phyloP scores from a whole-genome alignment of 768 basidiomycete genomes.

The Macrolepiota albuminosa region DNA sequence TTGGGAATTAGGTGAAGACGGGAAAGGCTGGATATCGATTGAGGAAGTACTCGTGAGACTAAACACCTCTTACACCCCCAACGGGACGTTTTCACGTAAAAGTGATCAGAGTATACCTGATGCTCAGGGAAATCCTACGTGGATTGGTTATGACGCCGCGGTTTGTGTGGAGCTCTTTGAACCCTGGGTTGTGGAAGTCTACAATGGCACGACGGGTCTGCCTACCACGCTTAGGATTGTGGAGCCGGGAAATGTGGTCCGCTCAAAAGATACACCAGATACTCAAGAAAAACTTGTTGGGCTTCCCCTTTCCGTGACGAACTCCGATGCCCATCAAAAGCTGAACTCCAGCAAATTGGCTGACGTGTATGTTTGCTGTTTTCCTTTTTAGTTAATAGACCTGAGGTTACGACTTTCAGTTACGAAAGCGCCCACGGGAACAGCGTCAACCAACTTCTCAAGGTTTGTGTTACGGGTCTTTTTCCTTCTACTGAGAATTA shows the following conservation, averaged over 20 bases:
- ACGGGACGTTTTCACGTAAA: slow-evolving; percentile 23
- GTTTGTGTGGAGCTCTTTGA: slow-evolving; percentile 37
- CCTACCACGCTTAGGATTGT: slow-evolving; percentile 28
- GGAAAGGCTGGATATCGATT: slow-evolving; percentile 28
- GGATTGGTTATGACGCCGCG: slow-evolving; percentile 34
- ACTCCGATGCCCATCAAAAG: slow-evolving; percentile 16
- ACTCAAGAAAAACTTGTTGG: slow-evolving; percentile 20
- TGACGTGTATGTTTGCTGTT: slow-evolving; percentile 17
- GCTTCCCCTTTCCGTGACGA: slow-evolving; percentile 10
- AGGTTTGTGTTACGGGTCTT: slow-evolving; percentile 15
- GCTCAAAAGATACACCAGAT: slow-evolving; percentile 14
- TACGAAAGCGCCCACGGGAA: slow-evolving; percentile 31
- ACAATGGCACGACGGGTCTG: slow-evolving; percentile 27
- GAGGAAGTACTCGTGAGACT: slow-evolving; percentile 32
- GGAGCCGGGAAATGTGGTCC: slow-evolving; percentile 23
- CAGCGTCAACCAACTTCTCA: slow-evolving; percentile 32
- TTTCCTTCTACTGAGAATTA: not conserved
- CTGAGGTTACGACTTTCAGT: slow-evolving; percentile 8
- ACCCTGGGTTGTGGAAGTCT: slow-evolving; percentile 35
- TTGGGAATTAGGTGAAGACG: slow-evolving; percentile 19
- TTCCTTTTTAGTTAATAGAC: not conserved
- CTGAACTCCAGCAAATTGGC: slow-evolving; percentile 25
- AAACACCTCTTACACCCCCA: slow-evolving; percentile 28
- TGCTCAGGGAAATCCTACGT: slow-evolving; percentile 22
- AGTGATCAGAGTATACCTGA: slow-evolving; percentile 18